Base-by-base conservation (phyloP, 306 rosid genomes). In the Psophocarpus tetragonolobus region DNA sequence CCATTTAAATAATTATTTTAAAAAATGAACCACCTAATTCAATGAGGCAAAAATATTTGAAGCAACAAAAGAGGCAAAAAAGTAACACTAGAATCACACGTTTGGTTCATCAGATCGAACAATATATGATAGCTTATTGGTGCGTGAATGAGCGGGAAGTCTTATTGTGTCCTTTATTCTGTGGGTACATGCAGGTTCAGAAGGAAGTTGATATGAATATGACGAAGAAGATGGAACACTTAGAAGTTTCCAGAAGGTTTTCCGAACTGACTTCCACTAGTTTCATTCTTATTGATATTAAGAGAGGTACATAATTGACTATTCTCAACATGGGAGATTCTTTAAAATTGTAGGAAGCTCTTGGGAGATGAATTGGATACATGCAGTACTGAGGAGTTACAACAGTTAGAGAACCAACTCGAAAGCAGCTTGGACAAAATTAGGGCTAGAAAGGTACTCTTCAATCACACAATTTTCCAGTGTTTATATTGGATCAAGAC, bases 391-490 rank as follows among this genome's bases (percentile, higher is more conserved):
- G 89, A 87, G 3, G 99, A 92, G 84, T 76, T 92, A 41, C 84
- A 83, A 3, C 86, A 86, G 73, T 45, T 86, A 18, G 97, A 95
- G 77, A 86, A 85, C 58, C 97, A 92, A 71, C 75, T 95, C 51
- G 96, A 88, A 56, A 80, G 83, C 81, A 86, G 98, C 93, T 79
- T 95, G 77, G 29, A 20, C 80, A 95, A 83, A 86, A 84, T 92
- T 47, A 91, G 99, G 87, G 88, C 91, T 58, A 90, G 79, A 76
- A 95, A 92, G 99, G 98, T 94, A 83, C 71, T 5, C 45, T 20
- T 24, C 0, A 35, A 9, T 26, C 29, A 7, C 24, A n/a, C 14
- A n/a, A 53, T 64, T 79, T 79, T 51, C 39, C 29, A 60, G 18
- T n/a, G 6, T 33, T 63, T 45, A 42, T 17, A 21, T 73, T 15